These are phyloP conservation scores for Mentha longifolia DNA, from an alignment of 257 asterid genomes.

Conservation along the genomic window DNA sequence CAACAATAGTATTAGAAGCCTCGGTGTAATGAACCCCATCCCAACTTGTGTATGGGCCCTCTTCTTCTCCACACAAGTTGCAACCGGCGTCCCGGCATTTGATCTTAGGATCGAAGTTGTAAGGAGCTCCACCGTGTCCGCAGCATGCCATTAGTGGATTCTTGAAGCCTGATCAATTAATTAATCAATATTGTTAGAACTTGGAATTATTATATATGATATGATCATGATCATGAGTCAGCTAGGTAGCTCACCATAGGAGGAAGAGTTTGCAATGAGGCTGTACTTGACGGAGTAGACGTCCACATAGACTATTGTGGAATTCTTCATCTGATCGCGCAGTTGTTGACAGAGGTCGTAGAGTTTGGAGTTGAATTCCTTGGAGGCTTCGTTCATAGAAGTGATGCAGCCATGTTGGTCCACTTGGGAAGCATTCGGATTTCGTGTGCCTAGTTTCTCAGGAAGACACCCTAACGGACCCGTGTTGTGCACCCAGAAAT, in stretches of 20 bases:
- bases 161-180: slow-evolving; percentile 25
- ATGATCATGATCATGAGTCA: neutral
- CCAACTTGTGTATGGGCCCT: slow-evolving; percentile 39
- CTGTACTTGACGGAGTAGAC: slow-evolving; percentile 51
- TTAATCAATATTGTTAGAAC: too few species aligned
- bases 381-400: slow-evolving; percentile 44
- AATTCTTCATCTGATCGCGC: slow-evolving; percentile 30
- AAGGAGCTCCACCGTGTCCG: slow-evolving; percentile 50
- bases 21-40: slow-evolving; percentile 57
- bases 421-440: slow-evolving; percentile 30
- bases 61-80: slow-evolving; percentile 37
- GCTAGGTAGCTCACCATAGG: slow-evolving; percentile 39
- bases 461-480: slow-evolving; percentile 66
- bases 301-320: slow-evolving; percentile 51
- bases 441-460: slow-evolving; percentile 33
- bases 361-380: slow-evolving; percentile 41
- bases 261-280: slow-evolving; percentile 42
- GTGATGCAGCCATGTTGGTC: slow-evolving; percentile 49
- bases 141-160: slow-evolving; percentile 50
- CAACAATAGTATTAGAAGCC: slow-evolving; percentile 44
- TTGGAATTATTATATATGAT: too few species aligned
- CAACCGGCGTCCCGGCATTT: slow-evolving; percentile 38
- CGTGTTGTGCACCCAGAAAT: slow-evolving; percentile 55
- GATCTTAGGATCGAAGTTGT: slow-evolving; percentile 37
- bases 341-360: slow-evolving; percentile 30